Evolutionary conservation across 1,139 yeast genomes (phyloP).

Genomic region (Yamadazyma spencermartinsiae): DNA sequence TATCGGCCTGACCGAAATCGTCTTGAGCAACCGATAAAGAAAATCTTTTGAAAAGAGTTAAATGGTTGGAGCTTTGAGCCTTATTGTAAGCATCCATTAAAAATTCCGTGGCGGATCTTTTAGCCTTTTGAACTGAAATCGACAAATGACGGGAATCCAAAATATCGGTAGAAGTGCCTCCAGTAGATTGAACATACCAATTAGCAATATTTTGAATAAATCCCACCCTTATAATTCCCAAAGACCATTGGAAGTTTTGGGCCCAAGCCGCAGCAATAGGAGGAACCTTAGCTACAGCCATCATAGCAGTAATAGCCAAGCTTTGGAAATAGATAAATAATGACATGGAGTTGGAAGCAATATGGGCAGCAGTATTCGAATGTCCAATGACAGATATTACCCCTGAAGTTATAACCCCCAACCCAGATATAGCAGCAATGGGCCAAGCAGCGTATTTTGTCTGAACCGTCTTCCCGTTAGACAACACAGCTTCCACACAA

Average conservation of each 20-base stretch:
- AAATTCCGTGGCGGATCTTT: conserved; percentile 26
- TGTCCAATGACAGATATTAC: conserved; percentile 86
- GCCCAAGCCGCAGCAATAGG: conserved; percentile 99
- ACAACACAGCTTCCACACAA: conserved; percentile 85
- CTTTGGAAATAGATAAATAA: conserved; percentile 92
- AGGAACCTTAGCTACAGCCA: conserved; percentile 91
- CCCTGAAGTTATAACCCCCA: conserved; percentile 86
- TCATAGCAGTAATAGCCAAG: conserved; percentile 90
- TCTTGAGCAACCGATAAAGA: conserved; percentile 36
- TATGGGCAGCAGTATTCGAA: conserved; percentile 92
- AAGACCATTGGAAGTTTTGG: conserved; percentile 94
- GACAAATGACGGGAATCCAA: conserved; percentile 58
- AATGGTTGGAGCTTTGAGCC: conserved; percentile 20
- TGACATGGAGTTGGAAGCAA: conserved; percentile 92
- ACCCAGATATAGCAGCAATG: conserved; percentile 85
- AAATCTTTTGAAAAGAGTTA: conserved; percentile 30
- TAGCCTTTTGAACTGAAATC: conserved; percentile 74
- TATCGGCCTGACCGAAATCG: conserved; percentile 49
- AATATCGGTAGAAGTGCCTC: conserved; percentile 81
- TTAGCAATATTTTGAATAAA: conserved; percentile 85
- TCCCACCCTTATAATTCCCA: conserved; percentile 80
- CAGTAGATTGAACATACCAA: conserved; percentile 97
- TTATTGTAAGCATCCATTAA: conserved; percentile 18
- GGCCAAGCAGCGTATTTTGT: conserved; percentile 97
- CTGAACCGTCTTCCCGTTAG: conserved; percentile 93